These are phyloP conservation scores for Colletotrichum horii DNA, from an alignment of 2,329 filamentous ascomycete genomes.

Conservation along the genomic window DNA sequence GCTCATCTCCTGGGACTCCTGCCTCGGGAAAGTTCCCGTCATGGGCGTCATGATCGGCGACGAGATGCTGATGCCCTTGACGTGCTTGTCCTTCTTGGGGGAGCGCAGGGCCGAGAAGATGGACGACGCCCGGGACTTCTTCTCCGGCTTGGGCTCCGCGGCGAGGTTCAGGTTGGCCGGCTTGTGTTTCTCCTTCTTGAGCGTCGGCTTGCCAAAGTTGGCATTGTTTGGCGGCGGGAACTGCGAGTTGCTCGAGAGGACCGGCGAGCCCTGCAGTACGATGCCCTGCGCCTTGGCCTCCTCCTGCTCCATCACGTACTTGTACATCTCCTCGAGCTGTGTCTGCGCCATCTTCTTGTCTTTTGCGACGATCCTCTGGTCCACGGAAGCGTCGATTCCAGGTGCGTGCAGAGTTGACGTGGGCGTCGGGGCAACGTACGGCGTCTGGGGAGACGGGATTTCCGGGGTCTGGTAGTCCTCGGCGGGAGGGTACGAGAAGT, in stretches of 20 bases:
- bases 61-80: conserved; percentile 63
- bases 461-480: conserved; percentile 36
- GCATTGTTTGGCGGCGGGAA: conserved; percentile 31
- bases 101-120: conserved; percentile 67
- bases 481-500: conserved; percentile 59
- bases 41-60: conserved; percentile 70
- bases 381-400: conserved; percentile 74
- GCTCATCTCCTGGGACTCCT: conserved; percentile 61
- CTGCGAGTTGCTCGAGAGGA: conserved; percentile 32
- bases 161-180: conserved; percentile 55
- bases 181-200: conserved; percentile 54
- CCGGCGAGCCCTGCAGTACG: conserved; percentile 47
- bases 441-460: conserved; percentile 28
- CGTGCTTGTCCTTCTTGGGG: conserved; percentile 58
- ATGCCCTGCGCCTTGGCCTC: conserved; percentile 65
- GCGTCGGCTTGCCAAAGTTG: conserved; percentile 29
- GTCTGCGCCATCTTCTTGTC: conserved; percentile 78
- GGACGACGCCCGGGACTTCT: conserved; percentile 62
- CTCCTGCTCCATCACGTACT: conserved; percentile 90
- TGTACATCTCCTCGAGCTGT: conserved; percentile 90
- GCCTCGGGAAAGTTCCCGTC: conserved; percentile 63
- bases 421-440: conserved; percentile 53
- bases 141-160: conserved; percentile 44
- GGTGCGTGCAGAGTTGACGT: conserved; percentile 55
- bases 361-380: conserved; percentile 75